phyloP scores from a whole-genome alignment of 2,329 filamentous ascomycete genomes.

The Claviceps sp. region DNA sequence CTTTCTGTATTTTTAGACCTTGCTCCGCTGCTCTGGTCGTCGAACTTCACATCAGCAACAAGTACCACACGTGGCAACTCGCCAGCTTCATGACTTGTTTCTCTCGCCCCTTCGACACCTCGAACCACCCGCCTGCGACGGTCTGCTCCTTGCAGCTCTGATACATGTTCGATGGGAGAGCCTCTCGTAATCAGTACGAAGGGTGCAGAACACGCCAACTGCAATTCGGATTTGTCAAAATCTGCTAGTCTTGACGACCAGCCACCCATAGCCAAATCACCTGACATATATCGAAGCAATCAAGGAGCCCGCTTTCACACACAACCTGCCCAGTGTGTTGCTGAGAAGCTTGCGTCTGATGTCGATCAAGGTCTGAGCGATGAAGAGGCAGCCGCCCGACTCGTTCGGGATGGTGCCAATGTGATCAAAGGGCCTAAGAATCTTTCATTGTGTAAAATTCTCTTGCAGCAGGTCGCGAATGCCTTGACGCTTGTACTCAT shows the following conservation, averaged over 20 bases:
- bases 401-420: conserved; percentile 55
- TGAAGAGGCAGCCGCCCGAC: conserved; percentile 50
- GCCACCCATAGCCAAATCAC: conserved; percentile 26
- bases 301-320: conserved; percentile 23
- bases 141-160: conserved; percentile 7
- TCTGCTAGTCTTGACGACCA: conserved; percentile 23
- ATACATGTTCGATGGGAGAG: conserved; percentile 30
- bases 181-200: conserved; percentile 23
- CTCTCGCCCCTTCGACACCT: background rate
- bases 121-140: conserved; percentile 2
- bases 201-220: conserved; percentile 27
- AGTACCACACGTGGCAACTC: too few species aligned
- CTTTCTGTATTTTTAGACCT: too few species aligned
- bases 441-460: conserved; percentile 60
- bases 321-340: conserved; percentile 21
- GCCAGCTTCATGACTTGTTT: background rate
- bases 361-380: conserved; percentile 46
- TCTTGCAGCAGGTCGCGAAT: conserved; percentile 65
- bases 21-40: too few species aligned
- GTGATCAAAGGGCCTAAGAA: conserved; percentile 58
- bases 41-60: too few species aligned
- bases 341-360: conserved; percentile 27
- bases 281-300: conserved; percentile 17
- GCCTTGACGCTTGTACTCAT: conserved; percentile 63
- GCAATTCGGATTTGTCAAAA: conserved; percentile 24